Percentiles rank a stretch among this genome's conserved stretches.
These are phyloP conservation scores for Trichophyton mentagrophytes DNA, from an alignment of 2,329 filamentous ascomycete genomes.

Conservation along the genomic window DNA sequence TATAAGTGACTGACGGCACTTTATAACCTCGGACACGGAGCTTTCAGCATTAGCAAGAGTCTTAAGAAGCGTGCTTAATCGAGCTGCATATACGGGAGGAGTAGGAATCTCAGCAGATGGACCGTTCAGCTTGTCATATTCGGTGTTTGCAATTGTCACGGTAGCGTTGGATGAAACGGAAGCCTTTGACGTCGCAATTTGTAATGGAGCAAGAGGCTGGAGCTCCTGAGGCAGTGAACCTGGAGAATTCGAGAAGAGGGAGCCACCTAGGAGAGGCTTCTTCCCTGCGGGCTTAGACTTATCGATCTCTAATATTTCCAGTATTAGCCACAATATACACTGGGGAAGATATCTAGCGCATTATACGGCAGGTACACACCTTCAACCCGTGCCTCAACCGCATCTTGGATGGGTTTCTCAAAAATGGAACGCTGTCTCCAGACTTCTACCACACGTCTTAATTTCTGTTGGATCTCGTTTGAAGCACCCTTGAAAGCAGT, in stretches of 20 bases:
- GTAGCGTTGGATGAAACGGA: conserved; percentile 54
- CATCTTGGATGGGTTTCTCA: conserved; percentile 62
- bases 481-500: conserved; percentile 84
- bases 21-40: conserved; percentile 78
- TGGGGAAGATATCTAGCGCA: no score
- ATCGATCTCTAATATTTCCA: conserved; percentile 38
- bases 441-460: conserved; percentile 82
- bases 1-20: conserved; percentile 66
- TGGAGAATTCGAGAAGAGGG: conserved; percentile 52
- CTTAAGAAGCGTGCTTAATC: conserved; percentile 79
- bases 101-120: conserved; percentile 56
- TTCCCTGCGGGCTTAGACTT: conserved; percentile 40
- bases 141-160: conserved; percentile 58
- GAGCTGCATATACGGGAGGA: conserved; percentile 80
- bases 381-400: conserved; percentile 65
- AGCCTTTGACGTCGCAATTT: conserved; percentile 62
- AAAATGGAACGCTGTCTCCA: conserved; percentile 85
- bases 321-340: neutral
- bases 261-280: conserved; percentile 50
- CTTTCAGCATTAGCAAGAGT: conserved; percentile 76
- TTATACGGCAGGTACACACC: conserved; percentile 41
- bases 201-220: conserved; percentile 57
- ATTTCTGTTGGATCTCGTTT: conserved; percentile 73
- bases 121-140: conserved; percentile 74
- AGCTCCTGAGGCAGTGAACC: conserved; percentile 61